These are phyloP conservation scores for Diplodia scrobiculata DNA, from an alignment of 2,329 filamentous ascomycete species.

Conservation along the genomic window DNA sequence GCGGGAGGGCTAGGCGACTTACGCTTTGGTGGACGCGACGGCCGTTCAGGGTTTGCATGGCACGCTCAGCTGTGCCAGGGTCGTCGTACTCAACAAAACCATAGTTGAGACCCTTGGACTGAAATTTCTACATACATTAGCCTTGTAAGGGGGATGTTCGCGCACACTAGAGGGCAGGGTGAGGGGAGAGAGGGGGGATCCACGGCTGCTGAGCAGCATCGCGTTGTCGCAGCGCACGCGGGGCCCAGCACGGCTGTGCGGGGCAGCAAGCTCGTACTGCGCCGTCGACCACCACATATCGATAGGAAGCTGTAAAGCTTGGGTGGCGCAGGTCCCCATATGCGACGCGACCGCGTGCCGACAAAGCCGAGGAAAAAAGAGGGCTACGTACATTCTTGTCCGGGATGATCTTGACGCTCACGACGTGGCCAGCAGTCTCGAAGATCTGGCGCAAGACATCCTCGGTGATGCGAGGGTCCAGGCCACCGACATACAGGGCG, in stretches of 20 bases:
- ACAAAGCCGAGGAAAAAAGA: conserved; percentile 23
- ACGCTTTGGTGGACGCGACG: conserved; percentile 93
- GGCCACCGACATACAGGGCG: conserved; percentile 89
- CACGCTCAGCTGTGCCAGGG: conserved; percentile 90
- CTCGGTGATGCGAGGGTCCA: conserved; percentile 93
- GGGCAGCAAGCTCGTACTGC: conserved; percentile 1
- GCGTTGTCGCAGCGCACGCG: conserved; percentile 3
- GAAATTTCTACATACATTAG: conserved; percentile 43
- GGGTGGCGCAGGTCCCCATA: conserved; percentile 25
- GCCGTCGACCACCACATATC: conserved; percentile 8
- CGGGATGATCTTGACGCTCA: conserved; percentile 98
- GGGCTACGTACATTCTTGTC: conserved; percentile 86
- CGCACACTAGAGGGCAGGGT: not conserved
- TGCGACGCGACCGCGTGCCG: conserved; percentile 25
- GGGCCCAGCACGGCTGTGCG: conserved; percentile 4
- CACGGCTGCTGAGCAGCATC: not conserved
- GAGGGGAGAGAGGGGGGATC: not conserved
- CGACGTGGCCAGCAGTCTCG: conserved; percentile 96
- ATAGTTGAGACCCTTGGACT: conserved; percentile 98
- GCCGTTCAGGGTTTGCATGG: conserved; percentile 95
- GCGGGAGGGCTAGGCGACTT: conserved; percentile 46
- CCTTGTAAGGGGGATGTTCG: conserved; percentile 17
- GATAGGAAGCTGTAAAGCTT: conserved; percentile 20
- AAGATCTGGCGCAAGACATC: conserved; percentile 97
- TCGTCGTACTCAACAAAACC: conserved; percentile 99